phyloP scores from a whole-genome alignment of 2,329 filamentous ascomycete species.

The Davidsoniella neocaledoniae region DNA sequence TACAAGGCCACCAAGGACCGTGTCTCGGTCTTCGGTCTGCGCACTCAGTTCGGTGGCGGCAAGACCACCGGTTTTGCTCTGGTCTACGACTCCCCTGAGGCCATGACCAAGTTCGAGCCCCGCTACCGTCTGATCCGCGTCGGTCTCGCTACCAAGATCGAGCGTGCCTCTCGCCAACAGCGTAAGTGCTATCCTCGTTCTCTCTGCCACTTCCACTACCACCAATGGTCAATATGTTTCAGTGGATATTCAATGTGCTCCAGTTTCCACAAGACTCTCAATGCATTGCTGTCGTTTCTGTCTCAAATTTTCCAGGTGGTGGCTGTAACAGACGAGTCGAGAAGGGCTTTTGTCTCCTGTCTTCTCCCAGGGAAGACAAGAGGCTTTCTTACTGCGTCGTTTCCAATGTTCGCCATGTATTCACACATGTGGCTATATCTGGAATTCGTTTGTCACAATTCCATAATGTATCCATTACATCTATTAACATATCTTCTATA shows the following conservation, averaged over 20 bases:
- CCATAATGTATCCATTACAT: neutral
- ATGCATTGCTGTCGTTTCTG: neutral
- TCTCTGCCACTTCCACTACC: constrained; percentile 10
- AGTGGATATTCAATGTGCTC: neutral
- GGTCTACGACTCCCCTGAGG: constrained; percentile 95
- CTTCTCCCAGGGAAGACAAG: constrained; percentile 11
- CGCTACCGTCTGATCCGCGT: constrained; percentile 92
- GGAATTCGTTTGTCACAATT: neutral
- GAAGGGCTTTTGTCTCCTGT: constrained; percentile 11
- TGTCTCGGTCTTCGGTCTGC: constrained; percentile 95
- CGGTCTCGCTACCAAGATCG: constrained; percentile 81
- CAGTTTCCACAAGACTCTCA: neutral
- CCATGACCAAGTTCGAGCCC: constrained; percentile 99
- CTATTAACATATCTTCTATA: constrained; percentile 4
- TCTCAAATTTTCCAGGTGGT: constrained; percentile 1
- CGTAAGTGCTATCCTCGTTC: constrained; percentile 48
- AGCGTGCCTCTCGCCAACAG: constrained; percentile 97
- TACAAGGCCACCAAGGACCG: constrained; percentile 99
- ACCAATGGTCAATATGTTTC: constrained; percentile 3
- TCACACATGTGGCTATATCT: neutral
- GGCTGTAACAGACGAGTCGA: constrained; percentile 11
- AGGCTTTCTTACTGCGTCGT: constrained; percentile 8
- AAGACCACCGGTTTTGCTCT: constrained; percentile 99
- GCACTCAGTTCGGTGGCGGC: constrained; percentile 97
- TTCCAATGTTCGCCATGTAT: neutral